These are phyloP conservation scores for Lasiosphaeria ovina DNA, from an alignment of 495 filamentous ascomycete species.

Conservation along the genomic window DNA sequence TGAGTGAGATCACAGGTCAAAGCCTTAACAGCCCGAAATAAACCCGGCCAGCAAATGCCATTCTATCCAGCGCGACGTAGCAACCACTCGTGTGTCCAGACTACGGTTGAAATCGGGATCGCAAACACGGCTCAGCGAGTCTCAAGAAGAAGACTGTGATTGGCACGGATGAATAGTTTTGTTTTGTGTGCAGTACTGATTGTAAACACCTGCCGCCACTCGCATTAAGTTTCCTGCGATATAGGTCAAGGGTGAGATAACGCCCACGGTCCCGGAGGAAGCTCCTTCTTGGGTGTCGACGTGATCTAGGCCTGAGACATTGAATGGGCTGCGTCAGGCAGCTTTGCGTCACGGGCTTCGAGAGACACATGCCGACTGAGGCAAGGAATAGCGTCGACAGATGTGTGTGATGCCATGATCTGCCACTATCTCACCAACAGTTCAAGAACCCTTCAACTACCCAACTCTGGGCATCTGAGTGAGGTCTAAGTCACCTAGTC, in stretches of 20 bases:
- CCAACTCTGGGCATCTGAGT: too few species aligned
- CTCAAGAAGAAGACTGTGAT: conserved; percentile 8
- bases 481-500: too few species aligned
- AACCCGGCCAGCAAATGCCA: too few species aligned
- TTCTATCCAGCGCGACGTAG: too few species aligned
- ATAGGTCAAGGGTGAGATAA: conserved; percentile 17
- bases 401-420: not conserved
- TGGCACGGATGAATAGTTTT: conserved; percentile 27
- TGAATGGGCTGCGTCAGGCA: conserved; percentile 1
- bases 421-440: too few species aligned
- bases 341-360: not conserved
- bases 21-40: too few species aligned
- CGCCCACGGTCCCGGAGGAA: not conserved
- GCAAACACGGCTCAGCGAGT: not conserved
- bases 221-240: conserved; percentile 10
- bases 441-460: too few species aligned
- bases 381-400: not conserved
- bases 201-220: conserved; percentile 11
- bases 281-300: conserved; percentile 1
- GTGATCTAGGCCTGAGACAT: not conserved
- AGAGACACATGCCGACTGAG: not conserved
- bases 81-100: too few species aligned
- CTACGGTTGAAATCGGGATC: not conserved
- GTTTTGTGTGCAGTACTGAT: conserved; percentile 20
- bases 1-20: too few species aligned